Base-by-base conservation (phyloP, 805 yeast species). In the Candida vartiovaarae region DNA sequence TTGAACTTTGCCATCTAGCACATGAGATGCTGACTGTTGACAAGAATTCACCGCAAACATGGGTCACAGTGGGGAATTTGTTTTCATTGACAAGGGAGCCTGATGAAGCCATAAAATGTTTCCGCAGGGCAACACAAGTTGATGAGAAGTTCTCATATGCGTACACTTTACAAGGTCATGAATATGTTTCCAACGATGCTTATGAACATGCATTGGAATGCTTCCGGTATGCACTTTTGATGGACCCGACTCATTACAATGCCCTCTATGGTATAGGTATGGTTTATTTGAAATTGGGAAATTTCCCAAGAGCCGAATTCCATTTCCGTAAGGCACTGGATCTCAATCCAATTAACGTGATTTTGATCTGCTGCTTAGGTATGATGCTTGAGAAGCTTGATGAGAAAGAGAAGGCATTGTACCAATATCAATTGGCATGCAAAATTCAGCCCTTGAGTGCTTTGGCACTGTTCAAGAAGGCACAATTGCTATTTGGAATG, bases 221-320 rank as follows among this genome's bases (percentile, higher is more conserved):
- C 48, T 93, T 89, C 71, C 65, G 96, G 32, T 70, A 72, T 49
- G 95, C 96, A 4, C 70, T 93, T 38, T 67, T 82, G 25, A 72
- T 81, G 35, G 95, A 91, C 56, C 73, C 82, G 38, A 71, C 89
- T 45, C 96, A 88, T 60, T 93, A 90, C 63, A 93, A 91, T 63
- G 97, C 98, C 0, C 79, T 90, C 56, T 93, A 93, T 57, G 99
- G 99, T 27, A 76, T 93, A 44, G 99, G 98, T 6, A 88, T 89
- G 91, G 95, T 89, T 28, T 84, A 82, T 60, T 74, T 88, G 61
- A 86, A 88, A 56, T 66, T 89, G 41, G 98, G 97, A 5, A 89
- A 87, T 54, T 80, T 80, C 56, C 78, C 76, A 36, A 79, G 80
- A 54, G 96, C 98, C 1, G 90, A 88, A 55, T 77, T 79, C 49